Evolutionary conservation across 768 basidiomycete species (phyloP).

Genomic region (Xanthoconium stramineum): DNA sequence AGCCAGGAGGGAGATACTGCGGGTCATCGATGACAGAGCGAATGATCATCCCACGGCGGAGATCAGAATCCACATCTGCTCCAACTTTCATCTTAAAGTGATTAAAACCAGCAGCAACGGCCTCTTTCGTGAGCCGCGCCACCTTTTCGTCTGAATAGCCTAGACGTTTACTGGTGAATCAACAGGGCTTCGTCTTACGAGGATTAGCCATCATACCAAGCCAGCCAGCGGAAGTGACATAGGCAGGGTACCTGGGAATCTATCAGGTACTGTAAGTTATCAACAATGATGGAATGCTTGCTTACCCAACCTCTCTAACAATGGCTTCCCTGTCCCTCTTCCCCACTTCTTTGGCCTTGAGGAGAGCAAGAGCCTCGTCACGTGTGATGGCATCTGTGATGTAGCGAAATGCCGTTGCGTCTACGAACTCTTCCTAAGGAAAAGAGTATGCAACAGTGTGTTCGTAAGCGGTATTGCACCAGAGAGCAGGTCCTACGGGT

Average conservation of each 20-base stretch:
- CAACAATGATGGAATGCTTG: neutral
- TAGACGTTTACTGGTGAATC: slow-evolving; percentile 19
- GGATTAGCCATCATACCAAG: slow-evolving; percentile 45
- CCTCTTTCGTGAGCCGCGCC: slow-evolving; percentile 78
- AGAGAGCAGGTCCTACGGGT: slow-evolving; percentile 42
- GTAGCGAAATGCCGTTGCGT: slow-evolving; percentile 77
- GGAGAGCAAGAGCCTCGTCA: slow-evolving; percentile 82
- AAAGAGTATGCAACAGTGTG: neutral
- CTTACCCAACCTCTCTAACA: slow-evolving; percentile 66
- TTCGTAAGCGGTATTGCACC: neutral
- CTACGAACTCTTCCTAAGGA: slow-evolving; percentile 71
- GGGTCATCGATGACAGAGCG: slow-evolving; percentile 95
- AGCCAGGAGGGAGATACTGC: slow-evolving; percentile 64
- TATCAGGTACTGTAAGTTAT: neutral
- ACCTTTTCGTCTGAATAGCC: slow-evolving; percentile 95
- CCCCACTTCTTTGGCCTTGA: slow-evolving; percentile 70
- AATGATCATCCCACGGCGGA: slow-evolving; percentile 85
- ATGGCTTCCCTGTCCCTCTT: slow-evolving; percentile 78
- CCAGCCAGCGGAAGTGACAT: slow-evolving; percentile 93
- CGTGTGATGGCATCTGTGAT: slow-evolving; percentile 92
- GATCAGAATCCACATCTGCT: slow-evolving; percentile 73
- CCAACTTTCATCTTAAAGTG: slow-evolving; percentile 99
- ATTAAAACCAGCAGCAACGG: slow-evolving; percentile 85
- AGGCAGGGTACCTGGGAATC: slow-evolving; percentile 75
- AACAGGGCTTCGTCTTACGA: neutral